A percentile compares a stretch with the other conserved stretches of the same genome.
Evolutionary conservation across 148 eudicot species (phyloP).

Genomic region (Dianthus caryophyllus): DNA sequence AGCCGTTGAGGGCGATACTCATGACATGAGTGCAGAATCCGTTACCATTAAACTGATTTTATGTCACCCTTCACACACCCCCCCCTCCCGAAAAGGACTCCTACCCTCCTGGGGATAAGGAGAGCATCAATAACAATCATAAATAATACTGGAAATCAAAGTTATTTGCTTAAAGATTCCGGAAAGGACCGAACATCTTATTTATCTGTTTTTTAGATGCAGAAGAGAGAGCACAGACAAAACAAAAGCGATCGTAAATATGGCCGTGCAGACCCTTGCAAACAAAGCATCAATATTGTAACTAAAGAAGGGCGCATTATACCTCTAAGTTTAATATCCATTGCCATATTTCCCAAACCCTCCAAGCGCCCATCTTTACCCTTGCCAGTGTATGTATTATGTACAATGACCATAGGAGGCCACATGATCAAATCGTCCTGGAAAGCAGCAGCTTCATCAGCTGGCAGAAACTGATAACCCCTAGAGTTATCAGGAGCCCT

Average conservation of each 20-base stretch:
- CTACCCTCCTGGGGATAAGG: not conserved
- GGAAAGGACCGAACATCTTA: not conserved
- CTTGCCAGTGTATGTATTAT: conserved; percentile 83
- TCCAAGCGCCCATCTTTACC: conserved; percentile 86
- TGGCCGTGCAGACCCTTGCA: conserved; percentile 12
- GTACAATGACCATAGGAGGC: conserved; percentile 88
- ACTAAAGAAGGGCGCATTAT: conserved; percentile 37
- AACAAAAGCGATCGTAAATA: conserved; percentile 3
- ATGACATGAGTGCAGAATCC: too few species aligned
- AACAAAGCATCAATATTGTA: conserved; percentile 24
- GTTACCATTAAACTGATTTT: too few species aligned
- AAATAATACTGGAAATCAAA: not conserved
- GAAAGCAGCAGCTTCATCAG: conserved; percentile 69
- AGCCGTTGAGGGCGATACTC: too few species aligned
- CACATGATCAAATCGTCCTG: conserved; percentile 85
- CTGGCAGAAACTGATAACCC: conserved; percentile 70
- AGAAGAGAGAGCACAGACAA: not conserved
- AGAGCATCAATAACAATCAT: not conserved
- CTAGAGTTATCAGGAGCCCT: conserved; percentile 76
- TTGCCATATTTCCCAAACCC: conserved; percentile 92
- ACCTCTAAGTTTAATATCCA: conserved; percentile 94
- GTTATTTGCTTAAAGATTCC: not conserved
- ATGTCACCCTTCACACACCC: too few species aligned
- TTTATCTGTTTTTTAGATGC: not conserved
- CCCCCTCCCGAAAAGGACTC: too few species aligned